Percentiles rank a stretch among this genome's conserved stretches.
These are phyloP conservation scores for Calocybe gangraenosa DNA, from an alignment of 768 basidiomycete genomes.

Conservation along the genomic window DNA sequence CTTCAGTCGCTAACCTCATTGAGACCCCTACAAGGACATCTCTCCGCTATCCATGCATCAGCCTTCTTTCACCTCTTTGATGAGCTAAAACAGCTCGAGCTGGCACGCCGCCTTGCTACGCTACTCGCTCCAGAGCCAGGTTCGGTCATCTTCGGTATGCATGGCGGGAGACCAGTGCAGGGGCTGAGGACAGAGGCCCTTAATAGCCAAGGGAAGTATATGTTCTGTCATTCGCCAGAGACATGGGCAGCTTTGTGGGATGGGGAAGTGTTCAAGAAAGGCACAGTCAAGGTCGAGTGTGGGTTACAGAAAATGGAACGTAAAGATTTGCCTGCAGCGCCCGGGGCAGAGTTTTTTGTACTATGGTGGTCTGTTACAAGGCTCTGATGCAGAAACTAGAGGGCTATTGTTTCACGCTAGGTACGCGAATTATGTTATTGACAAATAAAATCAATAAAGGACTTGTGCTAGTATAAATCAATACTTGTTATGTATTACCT, in stretches of 20 bases:
- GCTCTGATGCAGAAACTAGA: background rate
- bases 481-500: too few species aligned
- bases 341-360: background rate
- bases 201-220: slow-evolving; percentile 11
- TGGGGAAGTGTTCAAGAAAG: slow-evolving; percentile 25
- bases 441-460: too few species aligned
- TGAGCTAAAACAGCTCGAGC: slow-evolving; percentile 31
- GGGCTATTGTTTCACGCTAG: too few species aligned
- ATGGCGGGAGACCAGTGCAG: slow-evolving; percentile 28
- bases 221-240: slow-evolving; percentile 31
- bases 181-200: slow-evolving; percentile 18
- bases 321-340: background rate
- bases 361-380: slow-evolving; percentile 14
- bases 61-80: slow-evolving; percentile 53
- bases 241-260: slow-evolving; percentile 27
- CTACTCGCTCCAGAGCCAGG: slow-evolving; percentile 39
- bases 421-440: too few species aligned
- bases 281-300: slow-evolving; percentile 14
- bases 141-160: slow-evolving; percentile 42
- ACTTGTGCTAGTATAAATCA: too few species aligned
- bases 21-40: slow-evolving; percentile 35
- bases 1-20: slow-evolving; percentile 16
- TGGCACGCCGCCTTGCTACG: slow-evolving; percentile 37
- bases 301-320: slow-evolving; percentile 1
- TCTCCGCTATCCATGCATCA: slow-evolving; percentile 45